Evolutionary conservation across 208 protist species (phyloP).

Genomic region (Angomonas deanei): DNA sequence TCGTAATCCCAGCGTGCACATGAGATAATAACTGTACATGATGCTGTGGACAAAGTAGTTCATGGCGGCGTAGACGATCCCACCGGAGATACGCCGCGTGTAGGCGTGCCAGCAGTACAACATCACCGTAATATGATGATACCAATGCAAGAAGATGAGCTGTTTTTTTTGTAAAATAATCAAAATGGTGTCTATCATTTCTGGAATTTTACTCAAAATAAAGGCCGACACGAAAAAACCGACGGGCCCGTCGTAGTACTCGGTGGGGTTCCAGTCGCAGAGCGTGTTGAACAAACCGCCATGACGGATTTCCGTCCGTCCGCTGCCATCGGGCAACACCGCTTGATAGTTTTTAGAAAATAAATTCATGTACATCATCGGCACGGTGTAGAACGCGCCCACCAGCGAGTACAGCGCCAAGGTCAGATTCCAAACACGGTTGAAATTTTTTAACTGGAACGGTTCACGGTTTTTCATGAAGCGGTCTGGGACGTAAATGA

Average conservation of each 20-base stretch:
- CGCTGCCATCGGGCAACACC: background rate
- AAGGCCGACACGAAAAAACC: constrained; percentile 69
- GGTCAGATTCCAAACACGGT: constrained; percentile 74
- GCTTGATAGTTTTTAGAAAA: constrained; percentile 12
- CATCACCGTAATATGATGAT: constrained; percentile 91
- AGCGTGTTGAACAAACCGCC: constrained; percentile 44
- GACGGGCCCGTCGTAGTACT: constrained; percentile 49
- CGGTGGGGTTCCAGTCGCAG: constrained; percentile 40
- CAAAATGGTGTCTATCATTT: constrained; percentile 85
- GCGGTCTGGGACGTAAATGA: constrained; percentile 51
- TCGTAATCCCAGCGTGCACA: constrained; percentile 55
- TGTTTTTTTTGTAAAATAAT: constrained; percentile 81
- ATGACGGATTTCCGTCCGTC: background rate
- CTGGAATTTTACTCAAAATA: constrained; percentile 81
- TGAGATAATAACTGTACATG: constrained; percentile 95
- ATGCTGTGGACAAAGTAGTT: constrained; percentile 93
- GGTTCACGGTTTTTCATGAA: constrained; percentile 67
- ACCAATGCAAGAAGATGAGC: constrained; percentile 89
- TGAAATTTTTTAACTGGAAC: constrained; percentile 36
- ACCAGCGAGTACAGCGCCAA: constrained; percentile 70
- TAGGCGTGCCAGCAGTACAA: constrained; percentile 91
- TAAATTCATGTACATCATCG: constrained; percentile 21
- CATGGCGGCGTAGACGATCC: constrained; percentile 86
- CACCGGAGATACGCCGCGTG: constrained; percentile 27
- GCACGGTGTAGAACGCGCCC: constrained; percentile 55